Base-by-base conservation (phyloP, 1,284 basidiomycete genomes). In the Rhodotorula sp. region DNA sequence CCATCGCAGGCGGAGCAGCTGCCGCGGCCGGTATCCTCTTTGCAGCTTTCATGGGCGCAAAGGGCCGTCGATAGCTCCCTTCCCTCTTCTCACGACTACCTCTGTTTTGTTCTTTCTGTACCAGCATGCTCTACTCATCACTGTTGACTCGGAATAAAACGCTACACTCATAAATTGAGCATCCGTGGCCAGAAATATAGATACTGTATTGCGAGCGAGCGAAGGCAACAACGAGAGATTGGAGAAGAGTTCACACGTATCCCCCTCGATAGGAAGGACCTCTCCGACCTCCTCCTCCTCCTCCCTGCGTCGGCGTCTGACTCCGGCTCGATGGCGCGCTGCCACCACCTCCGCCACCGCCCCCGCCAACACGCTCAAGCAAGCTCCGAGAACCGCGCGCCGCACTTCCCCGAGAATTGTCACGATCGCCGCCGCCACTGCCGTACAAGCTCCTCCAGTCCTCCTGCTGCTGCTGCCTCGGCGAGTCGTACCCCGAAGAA, bases 1-100 rank as follows among this genome's bases (percentile, higher is more conserved):
- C 93, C 17, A 84, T 99, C 56, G 91, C 89, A 46, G 95, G 93
- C 59, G 93, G 93, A 64, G 90, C 87, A 56, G 93, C 91, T 14
- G 93, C 95, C 17, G 79, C 96, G 17, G 90, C 92, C 63, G 90
- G 92, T 45, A 81, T 98, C 54, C 80, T 94, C 69, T 78, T 95
- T 64, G 91, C 93, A 74, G 86, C 88, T 78, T 83, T 97, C 42
- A 73, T 82, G 73, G 68, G 54, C 45, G 37, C 72, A 20, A 66
- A 76, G 42, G 64, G 73, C 1, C 37, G 64, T 29, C 64, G 64
- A 10, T 66, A 49, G 26, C 29, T n/a, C 45, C 46, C 22, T n/a
- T 22, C 4, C 0, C 29, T 18, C 14, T 10, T 26, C 45, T 22
- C 42, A 6, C 44, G 10, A 14, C 14, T 42, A n/a, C 42, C 1